A percentile compares a stretch with the other conserved stretches of the same genome.
Conservation (phyloP, 1,139 yeast species). For the Lodderomyces oxycetoniae region DNA sequence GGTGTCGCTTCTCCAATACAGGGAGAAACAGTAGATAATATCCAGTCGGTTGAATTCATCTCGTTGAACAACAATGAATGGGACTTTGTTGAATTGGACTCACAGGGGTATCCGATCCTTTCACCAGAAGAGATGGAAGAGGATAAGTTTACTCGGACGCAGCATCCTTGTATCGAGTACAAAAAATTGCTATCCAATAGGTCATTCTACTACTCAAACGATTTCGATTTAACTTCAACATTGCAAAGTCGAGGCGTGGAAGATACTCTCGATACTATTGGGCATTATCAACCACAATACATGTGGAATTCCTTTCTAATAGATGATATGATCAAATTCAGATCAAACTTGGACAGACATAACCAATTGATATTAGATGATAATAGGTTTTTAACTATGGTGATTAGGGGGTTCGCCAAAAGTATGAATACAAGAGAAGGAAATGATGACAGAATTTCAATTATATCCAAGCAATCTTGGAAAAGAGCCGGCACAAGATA, state of each 20-base stretch:
- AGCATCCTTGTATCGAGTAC: conserved; percentile 82
- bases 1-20: conserved; percentile 83
- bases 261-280: conserved; percentile 25
- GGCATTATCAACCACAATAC: conserved; percentile 70
- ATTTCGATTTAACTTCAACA: conserved; percentile 83
- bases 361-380: conserved; percentile 60
- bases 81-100: conserved; percentile 69
- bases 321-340: conserved; percentile 71
- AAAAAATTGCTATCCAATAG: conserved; percentile 79
- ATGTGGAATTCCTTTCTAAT: conserved; percentile 97
- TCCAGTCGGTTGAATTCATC: conserved; percentile 78
- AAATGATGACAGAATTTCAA: conserved; percentile 56
- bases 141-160: conserved; percentile 30
- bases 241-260: conserved; percentile 67
- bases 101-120: conserved; percentile 54
- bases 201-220: conserved; percentile 86
- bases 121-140: conserved; percentile 16
- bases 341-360: conserved; percentile 61
- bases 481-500: conserved; percentile 93
- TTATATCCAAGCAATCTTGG: conserved; percentile 92
- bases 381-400: conserved; percentile 81
- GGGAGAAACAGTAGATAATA: conserved; percentile 74
- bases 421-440: conserved; percentile 49
- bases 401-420: conserved; percentile 91
- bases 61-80: conserved; percentile 68